Evolutionary conservation across 495 filamentous ascomycete species (phyloP).

Genomic region (Hyaloscypha finlandica): DNA sequence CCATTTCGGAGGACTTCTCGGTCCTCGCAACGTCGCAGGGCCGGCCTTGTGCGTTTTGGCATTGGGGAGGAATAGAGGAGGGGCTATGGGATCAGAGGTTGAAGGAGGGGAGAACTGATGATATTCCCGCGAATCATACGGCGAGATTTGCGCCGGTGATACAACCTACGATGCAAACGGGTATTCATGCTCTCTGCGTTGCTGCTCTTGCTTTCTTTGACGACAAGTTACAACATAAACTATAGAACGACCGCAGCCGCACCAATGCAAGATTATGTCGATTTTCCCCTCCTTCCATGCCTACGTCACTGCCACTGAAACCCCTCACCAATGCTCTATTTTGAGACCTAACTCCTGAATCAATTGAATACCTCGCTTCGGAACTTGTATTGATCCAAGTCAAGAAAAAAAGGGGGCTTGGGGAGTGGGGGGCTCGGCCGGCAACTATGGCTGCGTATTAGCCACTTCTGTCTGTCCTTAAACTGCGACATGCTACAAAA

Average conservation of each 20-base stretch:
- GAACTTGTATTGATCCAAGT: too few relatives aligned
- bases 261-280: too few relatives aligned
- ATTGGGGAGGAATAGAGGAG: slow-evolving; percentile 51
- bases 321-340: too few relatives aligned
- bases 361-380: too few relatives aligned
- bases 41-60: slow-evolving; percentile 55
- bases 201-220: slow-evolving; percentile 51
- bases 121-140: slow-evolving; percentile 58
- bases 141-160: slow-evolving; percentile 59
- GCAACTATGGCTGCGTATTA: too few relatives aligned
- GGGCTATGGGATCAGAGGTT: slow-evolving; percentile 33
- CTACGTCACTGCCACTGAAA: too few relatives aligned
- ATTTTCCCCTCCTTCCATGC: too few relatives aligned
- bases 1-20: slow-evolving; percentile 56
- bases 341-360: too few relatives aligned
- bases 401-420: too few relatives aligned
- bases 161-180: slow-evolving; percentile 56
- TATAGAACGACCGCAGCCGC: neutral
- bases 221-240: neutral
- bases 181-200: slow-evolving; percentile 54
- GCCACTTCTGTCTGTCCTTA: too few relatives aligned
- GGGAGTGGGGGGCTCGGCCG: too few relatives aligned
- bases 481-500: too few relatives aligned
- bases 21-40: slow-evolving; percentile 49
- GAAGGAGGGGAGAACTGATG: slow-evolving; percentile 40